Evolutionary conservation across 495 filamentous ascomycete genomes (phyloP), one percentile per base, ranked within the genome.

Genomic region (Geoglossum glabrum): DNA sequence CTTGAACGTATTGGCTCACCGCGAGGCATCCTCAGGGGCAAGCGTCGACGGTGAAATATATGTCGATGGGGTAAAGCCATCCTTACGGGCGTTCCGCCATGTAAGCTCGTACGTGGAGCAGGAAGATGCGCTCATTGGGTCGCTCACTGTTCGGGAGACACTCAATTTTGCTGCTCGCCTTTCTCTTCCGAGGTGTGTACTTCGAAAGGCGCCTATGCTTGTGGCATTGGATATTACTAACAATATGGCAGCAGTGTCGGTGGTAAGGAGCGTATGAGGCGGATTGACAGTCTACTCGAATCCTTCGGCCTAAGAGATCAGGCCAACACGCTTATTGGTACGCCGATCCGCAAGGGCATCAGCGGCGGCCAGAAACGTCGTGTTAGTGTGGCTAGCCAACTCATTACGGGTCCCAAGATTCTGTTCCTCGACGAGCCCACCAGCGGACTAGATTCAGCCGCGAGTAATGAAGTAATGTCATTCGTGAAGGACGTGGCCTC

Each of bases 351-450:
- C 0, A 90, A 88, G 67, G 86, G 86, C 7, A 79, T 90, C 57
- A 82, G 77, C 63, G 85, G 86, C 46, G 86, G 86, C 3, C 85
- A 93, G 68, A 90, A 89, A 69, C 71, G 84, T 7, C 73, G 86
- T 11, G 69, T 86, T n/a, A 83, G 83, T 59, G 80, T 90, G 8
- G 85, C 85, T 1, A 81, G 81, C 59, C 85, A 86, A 67, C 70
- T 93, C 38, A 84, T 93, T 62, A 89, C 86, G 10, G 76, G 72
- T 55, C 86, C 86, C 0, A 83, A 82, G 68, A 81, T 93, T 15
- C 60, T 92, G 58, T 89, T 92, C 61, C 62, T 92, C 54, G 86
- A 92, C 65, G 86, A 90, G 65, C 86, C 86, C 8, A 92, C 86
- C 0, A 84, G 80, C 57, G 86, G 86, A 15, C 67, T 92, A 33